Evolutionary conservation across 345 rosid genomes (phyloP), one percentile per base, ranked within the genome.

Genomic region (Laguncularia racemosa): DNA sequence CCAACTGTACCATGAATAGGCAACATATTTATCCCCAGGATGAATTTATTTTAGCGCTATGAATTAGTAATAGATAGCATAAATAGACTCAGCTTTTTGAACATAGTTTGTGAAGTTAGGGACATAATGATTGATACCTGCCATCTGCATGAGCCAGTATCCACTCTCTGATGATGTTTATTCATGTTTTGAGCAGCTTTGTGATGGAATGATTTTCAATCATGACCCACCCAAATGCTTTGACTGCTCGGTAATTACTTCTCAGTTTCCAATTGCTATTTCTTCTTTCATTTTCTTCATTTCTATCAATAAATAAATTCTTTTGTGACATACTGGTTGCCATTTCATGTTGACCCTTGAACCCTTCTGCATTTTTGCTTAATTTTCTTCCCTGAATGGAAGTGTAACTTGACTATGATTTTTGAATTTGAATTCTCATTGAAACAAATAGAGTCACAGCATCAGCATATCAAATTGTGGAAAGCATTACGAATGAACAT

Each of bases 141-240:
- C 40, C 7, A 4, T 23, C 28, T 6, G 40, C 40, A 6, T 33
- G 40, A 33, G 40, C 16, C 33, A 15, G 46, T 16, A 52, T 55
- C 73, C 73, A 71, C 57, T 75, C 44, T 43, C 72, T 60, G 46
- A 58, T 76, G 66, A 63, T 16, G 58, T 70, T 14, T 33, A 59
- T 66, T 64, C 57, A 55, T 67, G 6, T 53, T 40, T 75, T 81
- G 88, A 63, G 73, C 97, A 95, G 99, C 89, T 90, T 64, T 95
- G 97, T 46, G 68, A 70, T 65, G 63, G 84, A 66, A 78, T 95
- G 92, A 67, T 88, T 66, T 95, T 95, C 82, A 95, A 90, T 79
- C 97, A 95, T 1, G 82, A 85, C 46, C 84, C 77, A 15, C 99
- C 99, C 57, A 77, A 68, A 80, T 95, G 99, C 59, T 73, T 76